Evolutionary conservation across 2,329 filamentous ascomycete species (phyloP), one percentile per base, ranked within the genome.

Genomic region (Blastomyces gilchristii): DNA sequence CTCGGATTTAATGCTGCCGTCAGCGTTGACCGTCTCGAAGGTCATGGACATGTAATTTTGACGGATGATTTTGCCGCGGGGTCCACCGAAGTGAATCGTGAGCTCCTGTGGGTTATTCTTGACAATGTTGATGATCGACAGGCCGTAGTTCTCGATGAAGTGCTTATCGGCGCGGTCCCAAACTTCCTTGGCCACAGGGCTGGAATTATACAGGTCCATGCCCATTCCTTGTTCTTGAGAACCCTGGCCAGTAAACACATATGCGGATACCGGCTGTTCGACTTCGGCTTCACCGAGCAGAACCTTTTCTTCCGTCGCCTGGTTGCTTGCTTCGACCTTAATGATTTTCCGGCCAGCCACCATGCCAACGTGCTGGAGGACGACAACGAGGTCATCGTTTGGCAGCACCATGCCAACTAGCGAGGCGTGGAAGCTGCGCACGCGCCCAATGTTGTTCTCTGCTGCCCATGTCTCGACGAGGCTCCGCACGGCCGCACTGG

Each of bases 21-120:
- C 94, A 1, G 90, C 81, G 64, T 88, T 89, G 61, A 99, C 91
- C n/a, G 93, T 95, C 81, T 99, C 94, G 77, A 97, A 99, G 58
- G 93, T 97, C 94, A 99, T 99, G 65, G 93, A 87, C 89, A 97
- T 97, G 82, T 99, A 99, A 79, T 99, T 99, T 74, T 96, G 89
- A 67, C 94, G 91, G 70, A 99, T 99, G 60, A 91, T 91, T 80
- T 97, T 99, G 73, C 94, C 94, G 64, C 91, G 89, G 66, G 94
- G 91, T 58, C 94, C 94, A 80, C 95, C 94, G 73, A 99, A 99
- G 81, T 99, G 90, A 68, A 99, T 90, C 5, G 95, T 99, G 62
- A 99, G 87, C 79, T 97, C 94, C 82, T 97, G 97, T 67, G 94
- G 94, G 79, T 99, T 99, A 82, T 97, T 99, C 83, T 91, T 95